Conservation (phyloP, 176 grass and related monocot species). For the sorghum (Sorghum bicolor) region Sorghum_bicolor_NCBIv3 NC_012871.2:7378501-7379000, state of each 20-base stretch:
- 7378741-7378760: not conserved
- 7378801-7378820: not conserved
- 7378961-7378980: slow-evolving; percentile 30
- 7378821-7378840: not conserved
- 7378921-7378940: slow-evolving; percentile 5
- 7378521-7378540: not conserved
- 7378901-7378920: not conserved
- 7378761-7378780: not conserved
- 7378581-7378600: not conserved
- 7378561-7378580: not conserved
- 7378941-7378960: slow-evolving; percentile 29
- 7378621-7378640: not conserved
- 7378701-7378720: slow-evolving; percentile 30
- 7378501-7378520: too few species aligned
- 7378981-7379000: not conserved
- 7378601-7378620: slow-evolving; percentile 14
- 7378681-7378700: slow-evolving; percentile 26
- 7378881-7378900: slow-evolving; percentile 30
- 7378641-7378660: not conserved
- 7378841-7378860: slow-evolving; percentile 6
- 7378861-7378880: slow-evolving; percentile 34
- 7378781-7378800: slow-evolving; percentile 27
- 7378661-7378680: not conserved
- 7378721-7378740: slow-evolving; percentile 23
- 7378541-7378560: not conserved